Conservation (phyloP, 2,329 filamentous ascomycete species). For the Dactylonectria macrodidyma region DNA sequence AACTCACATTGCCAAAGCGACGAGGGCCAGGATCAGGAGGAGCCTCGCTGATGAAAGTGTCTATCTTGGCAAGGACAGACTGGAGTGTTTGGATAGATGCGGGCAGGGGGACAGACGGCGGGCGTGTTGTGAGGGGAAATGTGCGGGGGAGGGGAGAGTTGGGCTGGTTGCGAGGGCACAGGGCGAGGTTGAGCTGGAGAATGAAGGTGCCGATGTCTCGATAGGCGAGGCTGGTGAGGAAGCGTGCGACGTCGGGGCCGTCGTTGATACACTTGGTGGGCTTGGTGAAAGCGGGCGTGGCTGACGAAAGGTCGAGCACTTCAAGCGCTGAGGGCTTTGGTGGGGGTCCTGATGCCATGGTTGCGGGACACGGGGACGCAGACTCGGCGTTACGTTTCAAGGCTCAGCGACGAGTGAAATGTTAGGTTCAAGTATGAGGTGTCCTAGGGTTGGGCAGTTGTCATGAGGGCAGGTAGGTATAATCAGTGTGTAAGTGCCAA, state of each 20-base stretch:
- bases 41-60: slow-evolving; percentile 79
- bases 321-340: slow-evolving; percentile 54
- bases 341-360: slow-evolving; percentile 43
- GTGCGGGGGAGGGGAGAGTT: slow-evolving; percentile 52
- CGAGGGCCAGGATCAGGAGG: slow-evolving; percentile 89
- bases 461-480: not conserved
- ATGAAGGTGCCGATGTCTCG: slow-evolving; percentile 89
- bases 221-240: slow-evolving; percentile 87
- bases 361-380: not conserved
- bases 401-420: not conserved
- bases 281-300: slow-evolving; percentile 69
- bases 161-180: slow-evolving; percentile 79
- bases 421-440: not conserved
- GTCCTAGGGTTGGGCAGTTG: not conserved
- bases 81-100: slow-evolving; percentile 74
- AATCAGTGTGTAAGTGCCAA: slow-evolving; percentile 3
- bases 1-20: slow-evolving; percentile 93
- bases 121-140: slow-evolving; percentile 60
- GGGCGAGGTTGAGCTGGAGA: slow-evolving; percentile 88
- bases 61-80: slow-evolving; percentile 75
- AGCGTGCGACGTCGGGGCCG: slow-evolving; percentile 83
- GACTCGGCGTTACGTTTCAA: not conserved
- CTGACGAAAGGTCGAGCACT: slow-evolving; percentile 63
- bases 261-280: slow-evolving; percentile 90
- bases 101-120: slow-evolving; percentile 54